Conservation (phyloP, 305 asterid species). For the Solanum hybrid region DNA sequence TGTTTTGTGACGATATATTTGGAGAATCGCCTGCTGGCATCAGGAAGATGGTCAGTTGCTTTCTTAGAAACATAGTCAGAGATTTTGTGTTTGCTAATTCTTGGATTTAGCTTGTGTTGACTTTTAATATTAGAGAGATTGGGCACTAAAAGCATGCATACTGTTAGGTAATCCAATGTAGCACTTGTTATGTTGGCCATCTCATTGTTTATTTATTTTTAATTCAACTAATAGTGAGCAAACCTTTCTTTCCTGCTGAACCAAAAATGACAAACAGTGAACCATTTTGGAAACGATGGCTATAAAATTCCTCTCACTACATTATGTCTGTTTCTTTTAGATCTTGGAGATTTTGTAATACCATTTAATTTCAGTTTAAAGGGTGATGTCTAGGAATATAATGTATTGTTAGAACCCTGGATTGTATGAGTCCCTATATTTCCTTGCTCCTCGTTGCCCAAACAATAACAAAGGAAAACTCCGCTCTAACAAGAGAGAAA, state of each 20-base stretch:
- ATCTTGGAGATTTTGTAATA: background rate
- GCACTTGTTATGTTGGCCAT: background rate
- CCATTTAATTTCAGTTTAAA: background rate
- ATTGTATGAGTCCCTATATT: background rate
- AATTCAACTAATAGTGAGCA: background rate
- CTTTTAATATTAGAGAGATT: background rate
- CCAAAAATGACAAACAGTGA: background rate
- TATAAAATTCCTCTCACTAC: background rate
- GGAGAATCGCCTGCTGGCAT: constrained; percentile 94
- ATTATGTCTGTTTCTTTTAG: background rate
- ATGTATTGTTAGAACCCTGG: background rate
- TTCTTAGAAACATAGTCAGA: background rate
- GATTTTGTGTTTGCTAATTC: background rate
- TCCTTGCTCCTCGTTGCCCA: background rate
- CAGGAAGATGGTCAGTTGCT: constrained; percentile 57
- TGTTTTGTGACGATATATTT: constrained; percentile 95
- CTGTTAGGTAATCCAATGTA: background rate
- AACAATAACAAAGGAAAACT: background rate
- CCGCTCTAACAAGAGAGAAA: background rate
- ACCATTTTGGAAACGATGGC: background rate
- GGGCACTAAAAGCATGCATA: background rate
- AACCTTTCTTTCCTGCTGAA: background rate
- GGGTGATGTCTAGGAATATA: background rate
- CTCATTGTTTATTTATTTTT: background rate
- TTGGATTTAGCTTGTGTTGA: background rate